phyloP scores from a whole-genome alignment of 768 basidiomycete genomes.

The Russula dissimulans region DNA sequence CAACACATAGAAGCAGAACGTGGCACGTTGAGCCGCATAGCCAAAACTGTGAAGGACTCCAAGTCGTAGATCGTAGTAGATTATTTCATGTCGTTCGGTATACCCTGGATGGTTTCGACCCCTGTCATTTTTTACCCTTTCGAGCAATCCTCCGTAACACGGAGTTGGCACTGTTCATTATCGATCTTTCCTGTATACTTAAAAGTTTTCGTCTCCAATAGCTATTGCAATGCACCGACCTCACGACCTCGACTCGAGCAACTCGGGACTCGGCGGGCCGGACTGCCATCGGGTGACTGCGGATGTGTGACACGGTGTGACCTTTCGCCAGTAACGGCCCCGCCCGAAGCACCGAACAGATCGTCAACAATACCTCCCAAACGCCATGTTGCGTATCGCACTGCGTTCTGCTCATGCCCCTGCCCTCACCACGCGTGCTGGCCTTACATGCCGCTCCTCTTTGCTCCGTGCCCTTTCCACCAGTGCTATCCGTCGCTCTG shows the following conservation, averaged over 20 bases:
- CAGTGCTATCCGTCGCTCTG: conserved; percentile 47
- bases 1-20: conserved; percentile 80
- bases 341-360: not conserved
- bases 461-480: conserved; percentile 51
- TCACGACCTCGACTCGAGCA: too few species aligned
- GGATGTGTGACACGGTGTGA: not conserved
- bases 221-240: too few species aligned
- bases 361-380: conserved; percentile 3
- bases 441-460: conserved; percentile 13
- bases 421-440: conserved; percentile 8
- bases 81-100: conserved; percentile 5
- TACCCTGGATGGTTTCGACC: conserved; percentile 12
- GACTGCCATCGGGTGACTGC: too few species aligned
- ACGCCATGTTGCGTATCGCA: conserved; percentile 26
- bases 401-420: conserved; percentile 24
- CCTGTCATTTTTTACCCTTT: not conserved
- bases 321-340: not conserved
- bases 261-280: too few species aligned
- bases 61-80: conserved; percentile 5
- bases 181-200: conserved; percentile 11
- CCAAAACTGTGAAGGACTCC: conserved; percentile 30
- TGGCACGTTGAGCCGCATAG: conserved; percentile 70
- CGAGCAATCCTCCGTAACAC: not conserved
- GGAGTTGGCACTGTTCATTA: conserved; percentile 6
- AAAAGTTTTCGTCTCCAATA: not conserved